Evolutionary conservation across 768 basidiomycete genomes (phyloP), one percentile per base, ranked within the genome.

Genomic region (Serendipita sp.): DNA sequence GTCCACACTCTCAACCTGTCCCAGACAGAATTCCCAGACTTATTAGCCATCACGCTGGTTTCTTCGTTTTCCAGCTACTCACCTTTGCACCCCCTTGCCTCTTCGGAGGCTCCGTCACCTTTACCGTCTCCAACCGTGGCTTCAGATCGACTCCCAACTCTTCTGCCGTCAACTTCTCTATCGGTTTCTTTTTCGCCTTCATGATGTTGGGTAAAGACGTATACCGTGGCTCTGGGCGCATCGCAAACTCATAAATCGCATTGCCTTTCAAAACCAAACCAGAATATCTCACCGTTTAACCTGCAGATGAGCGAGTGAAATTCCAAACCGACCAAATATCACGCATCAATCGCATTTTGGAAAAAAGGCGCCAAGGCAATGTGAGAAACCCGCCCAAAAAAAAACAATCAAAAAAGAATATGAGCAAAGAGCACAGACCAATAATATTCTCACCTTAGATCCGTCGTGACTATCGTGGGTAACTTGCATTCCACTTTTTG

Each of bases 181-280:
- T 75, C 13, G 88, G 86, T 78, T 99, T 99, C 81, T 97, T 99
- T 81, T 97, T 98, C n/a, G 96, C 96, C 75, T 95, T 94, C 91
- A 95, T 95, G 75, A 95, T 95, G 70, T 92, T 93, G 2, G 92
- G 92, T 66, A 99, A 74, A n/a, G 94, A 92, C 0, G 96, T 96
- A 71, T 96, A 99, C 69, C 95, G 87, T 0, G 95, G 95, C 74
- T 95, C 94, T 92, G 71, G 54, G 62, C 66, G 8, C 67, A 46
- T 53, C 28, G 11, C 13, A 30, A 3, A 46, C 58, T 63, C 34
- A 63, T n/a, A 46, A 18, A 24, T n/a, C 48, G 66, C 76, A 41
- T 0, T 15, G 44, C 37, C 18, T 30, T 18, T 28, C 47, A 45
- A 48, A 54, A 1, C 24, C 8, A 18, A 24, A 11, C 63, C 24